Percentiles rank a stretch among this genome's conserved stretches.
Conservation (phyloP, 23 red algal genomes). For the Porphyridium purpureum region DNA sequence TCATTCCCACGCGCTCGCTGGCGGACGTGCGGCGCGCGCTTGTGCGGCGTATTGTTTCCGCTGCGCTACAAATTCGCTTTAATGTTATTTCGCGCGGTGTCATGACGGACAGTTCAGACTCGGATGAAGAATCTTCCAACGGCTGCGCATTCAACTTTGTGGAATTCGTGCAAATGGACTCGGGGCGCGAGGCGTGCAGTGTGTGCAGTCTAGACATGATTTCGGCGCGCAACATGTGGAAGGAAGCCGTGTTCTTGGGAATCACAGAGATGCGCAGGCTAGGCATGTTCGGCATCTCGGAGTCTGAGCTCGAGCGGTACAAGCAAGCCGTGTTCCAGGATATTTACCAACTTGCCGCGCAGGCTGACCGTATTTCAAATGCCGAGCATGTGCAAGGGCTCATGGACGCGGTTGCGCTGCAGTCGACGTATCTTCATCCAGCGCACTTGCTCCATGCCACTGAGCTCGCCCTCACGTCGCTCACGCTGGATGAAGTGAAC, state of each 20-base stretch:
- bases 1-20: not conserved
- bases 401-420: not conserved
- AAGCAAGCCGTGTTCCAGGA: not conserved
- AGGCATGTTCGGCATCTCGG: not conserved
- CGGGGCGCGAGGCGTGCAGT: not conserved
- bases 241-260: not conserved
- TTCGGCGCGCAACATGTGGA: not conserved
- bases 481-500: not conserved
- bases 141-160: not conserved
- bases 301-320: not conserved
- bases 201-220: not conserved
- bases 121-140: not conserved
- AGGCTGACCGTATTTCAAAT: not conserved
- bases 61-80: slow-evolving; percentile 1
- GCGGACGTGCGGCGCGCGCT: not conserved
- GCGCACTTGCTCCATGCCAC: not conserved
- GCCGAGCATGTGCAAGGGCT: too few relatives aligned
- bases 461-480: not conserved
- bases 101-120: too few relatives aligned
- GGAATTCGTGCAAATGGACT: not conserved
- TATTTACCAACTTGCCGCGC: not conserved
- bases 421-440: not conserved
- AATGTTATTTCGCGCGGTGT: not conserved
- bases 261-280: not conserved
- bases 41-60: not conserved